Percentiles rank a stretch among this genome's conserved stretches.
These are phyloP conservation scores for Cryptococcus wingfieldii DNA, from an alignment of 1,284 basidiomycete genomes.

Conservation along the genomic window DNA sequence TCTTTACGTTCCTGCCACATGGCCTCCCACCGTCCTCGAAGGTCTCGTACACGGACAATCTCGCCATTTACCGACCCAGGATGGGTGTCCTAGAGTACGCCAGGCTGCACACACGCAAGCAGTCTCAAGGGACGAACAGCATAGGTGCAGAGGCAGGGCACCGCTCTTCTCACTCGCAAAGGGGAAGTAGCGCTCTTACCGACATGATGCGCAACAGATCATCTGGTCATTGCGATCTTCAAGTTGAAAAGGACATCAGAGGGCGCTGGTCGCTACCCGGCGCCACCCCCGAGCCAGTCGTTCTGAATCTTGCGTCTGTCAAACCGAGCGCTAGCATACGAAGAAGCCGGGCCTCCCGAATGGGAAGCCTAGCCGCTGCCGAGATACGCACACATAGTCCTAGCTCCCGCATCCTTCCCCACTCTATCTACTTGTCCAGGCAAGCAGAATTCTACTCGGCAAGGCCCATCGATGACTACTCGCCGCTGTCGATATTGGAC, in stretches of 20 bases:
- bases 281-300: conserved; percentile 54
- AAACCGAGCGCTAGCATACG: not conserved
- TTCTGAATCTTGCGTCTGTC: not conserved
- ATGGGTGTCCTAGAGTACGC: conserved; percentile 25
- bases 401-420: conserved; percentile 60
- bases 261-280: conserved; percentile 65
- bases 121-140: not conserved
- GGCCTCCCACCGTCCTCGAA: conserved; percentile 17
- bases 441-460: conserved; percentile 74
- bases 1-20: conserved; percentile 16
- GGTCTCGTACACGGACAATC: conserved; percentile 27
- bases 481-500: conserved; percentile 64
- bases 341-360: not conserved
- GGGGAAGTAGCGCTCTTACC: conserved; percentile 36
- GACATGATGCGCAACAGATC: conserved; percentile 42
- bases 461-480: conserved; percentile 67
- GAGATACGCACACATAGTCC: conserved; percentile 70
- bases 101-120: conserved; percentile 13
- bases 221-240: conserved; percentile 49
- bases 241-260: conserved; percentile 56
- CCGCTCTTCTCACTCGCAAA: not conserved
- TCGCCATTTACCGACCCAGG: conserved; percentile 25
- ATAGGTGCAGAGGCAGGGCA: not conserved
- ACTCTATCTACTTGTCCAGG: conserved; percentile 70
- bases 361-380: conserved; percentile 61